phyloP scores from a whole-genome alignment of 2,329 filamentous ascomycete species.

The Phoma herbarum region DNA sequence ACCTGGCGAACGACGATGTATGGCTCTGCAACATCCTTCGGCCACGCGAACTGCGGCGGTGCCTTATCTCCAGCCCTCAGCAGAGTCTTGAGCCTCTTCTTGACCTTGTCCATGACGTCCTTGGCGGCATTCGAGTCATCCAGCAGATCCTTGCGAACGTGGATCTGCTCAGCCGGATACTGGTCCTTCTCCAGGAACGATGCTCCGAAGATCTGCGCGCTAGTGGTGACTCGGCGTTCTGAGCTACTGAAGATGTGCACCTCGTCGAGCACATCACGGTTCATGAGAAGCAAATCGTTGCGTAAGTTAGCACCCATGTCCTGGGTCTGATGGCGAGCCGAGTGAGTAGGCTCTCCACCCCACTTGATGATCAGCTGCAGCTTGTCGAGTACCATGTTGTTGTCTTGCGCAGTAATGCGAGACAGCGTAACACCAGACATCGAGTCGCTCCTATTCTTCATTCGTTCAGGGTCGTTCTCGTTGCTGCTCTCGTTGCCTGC shows the following conservation, averaged over 20 bases:
- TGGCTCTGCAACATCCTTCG: conserved; percentile 89
- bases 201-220: conserved; percentile 93
- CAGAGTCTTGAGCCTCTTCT: conserved; percentile 97
- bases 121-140: conserved; percentile 99
- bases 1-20: conserved; percentile 91
- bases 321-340: conserved; percentile 92
- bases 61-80: conserved; percentile 91
- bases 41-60: conserved; percentile 98
- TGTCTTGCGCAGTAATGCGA: conserved; percentile 90
- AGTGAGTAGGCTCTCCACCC: conserved; percentile 98
- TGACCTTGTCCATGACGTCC: conserved; percentile 99
- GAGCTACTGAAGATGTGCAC: conserved; percentile 96
- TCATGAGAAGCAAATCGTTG: conserved; percentile 91
- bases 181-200: conserved; percentile 90
- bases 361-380: conserved; percentile 98
- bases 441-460: conserved; percentile 71
- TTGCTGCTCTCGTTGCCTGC: conserved; percentile 26
- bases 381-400: conserved; percentile 93
- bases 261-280: conserved; percentile 89
- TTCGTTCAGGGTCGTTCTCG: conserved; percentile 28
- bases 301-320: conserved; percentile 96
- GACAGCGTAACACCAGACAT: conserved; percentile 91
- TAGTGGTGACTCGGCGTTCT: conserved; percentile 91
- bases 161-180: conserved; percentile 84
- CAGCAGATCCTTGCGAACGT: conserved; percentile 89